Evolutionary conservation across 2,329 filamentous ascomycete genomes (phyloP), one percentile per base, ranked within the genome.

Genomic region (Diaporthe sp.): DNA sequence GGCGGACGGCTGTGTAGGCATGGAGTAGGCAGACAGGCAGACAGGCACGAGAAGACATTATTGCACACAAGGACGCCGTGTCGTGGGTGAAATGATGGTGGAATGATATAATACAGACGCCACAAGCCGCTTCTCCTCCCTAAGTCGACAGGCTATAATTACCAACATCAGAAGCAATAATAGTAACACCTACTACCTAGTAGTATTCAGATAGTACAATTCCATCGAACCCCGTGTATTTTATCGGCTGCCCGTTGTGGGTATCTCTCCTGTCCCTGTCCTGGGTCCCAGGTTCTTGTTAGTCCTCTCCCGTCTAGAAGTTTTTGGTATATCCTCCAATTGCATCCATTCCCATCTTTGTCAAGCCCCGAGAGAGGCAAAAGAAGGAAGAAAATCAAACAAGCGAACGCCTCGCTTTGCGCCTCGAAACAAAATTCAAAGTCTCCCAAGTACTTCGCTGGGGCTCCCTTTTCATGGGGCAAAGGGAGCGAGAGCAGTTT

Each of bases 291-390:
- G 31, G 8, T 68, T 25, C 31, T 61, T 51, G 9, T 34, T 60
- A 2, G 10, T 17, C 25, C 42, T 31, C 15, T 28, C 2, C 58
- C 46, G 60, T 73, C 72, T 73, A 73, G 34, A 49, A n/a, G 17
- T 17, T 71, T 53, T 60, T 75, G 68, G 68, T 77, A 73, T 73
- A 68, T 74, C 58, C 57, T 72, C 72, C 46, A 37, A 46, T 51
- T 67, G 46, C 71, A 53, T 44, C 44, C 51, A 12, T 58, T 51
- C 68, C 46, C 46, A 39, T 42, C 31, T 53, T 34, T 13, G 28
- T 7, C 28, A 34, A 46, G 53, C 28, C 28, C 53, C 9, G 28
- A 19, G 3, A 22, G 28, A 34, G 28, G 22, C 12, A 28, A 28
- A 15, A 15, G n/a, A 25, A 28, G 25, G 22, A 53, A n/a, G n/a